phyloP scores from a whole-genome alignment of 306 rosid species.

The Mimosa bimucronata region DNA sequence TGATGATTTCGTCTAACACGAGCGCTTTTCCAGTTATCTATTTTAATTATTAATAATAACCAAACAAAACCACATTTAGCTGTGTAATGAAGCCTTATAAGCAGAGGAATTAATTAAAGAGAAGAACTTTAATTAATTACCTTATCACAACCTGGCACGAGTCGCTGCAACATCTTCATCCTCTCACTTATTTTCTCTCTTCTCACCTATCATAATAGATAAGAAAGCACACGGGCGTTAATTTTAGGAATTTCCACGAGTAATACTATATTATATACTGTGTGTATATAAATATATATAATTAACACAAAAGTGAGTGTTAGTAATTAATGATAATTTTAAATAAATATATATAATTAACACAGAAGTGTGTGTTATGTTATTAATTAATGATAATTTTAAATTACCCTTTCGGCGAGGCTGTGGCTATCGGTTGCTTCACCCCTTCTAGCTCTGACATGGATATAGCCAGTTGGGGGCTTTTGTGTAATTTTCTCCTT shows the following conservation, averaged over 20 bases:
- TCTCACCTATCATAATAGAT: conserved; percentile 63
- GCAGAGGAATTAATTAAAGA: conserved; percentile 26
- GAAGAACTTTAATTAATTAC: conserved; percentile 43
- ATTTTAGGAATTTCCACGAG: conserved; percentile 20
- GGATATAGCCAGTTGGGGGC: conserved; percentile 81
- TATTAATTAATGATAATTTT: not conserved
- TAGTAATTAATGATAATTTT: not conserved
- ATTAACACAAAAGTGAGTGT: not conserved
- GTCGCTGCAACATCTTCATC: conserved; percentile 82
- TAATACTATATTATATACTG: not conserved
- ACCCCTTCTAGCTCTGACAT: conserved; percentile 96
- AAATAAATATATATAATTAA: conserved; percentile 1
- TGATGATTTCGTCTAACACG: conserved; percentile 93
- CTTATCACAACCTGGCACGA: conserved; percentile 98
- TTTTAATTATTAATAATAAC: conserved; percentile 27
- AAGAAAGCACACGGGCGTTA: conserved; percentile 30
- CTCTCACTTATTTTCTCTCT: conserved; percentile 95
- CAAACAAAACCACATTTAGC: conserved; percentile 45
- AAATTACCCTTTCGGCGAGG: conserved; percentile 99
- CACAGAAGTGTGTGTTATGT: not conserved
- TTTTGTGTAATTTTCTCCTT: conserved; percentile 53
- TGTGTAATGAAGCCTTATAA: conserved; percentile 48
- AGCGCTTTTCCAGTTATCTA: conserved; percentile 94
- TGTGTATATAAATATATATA: too few species aligned
- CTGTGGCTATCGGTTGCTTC: conserved; percentile 98